Percentiles rank a stretch among this genome's conserved stretches.
phyloP scores from a whole-genome alignment of 495 filamentous ascomycete genomes.

The Rhypophila decipiens region DNA sequence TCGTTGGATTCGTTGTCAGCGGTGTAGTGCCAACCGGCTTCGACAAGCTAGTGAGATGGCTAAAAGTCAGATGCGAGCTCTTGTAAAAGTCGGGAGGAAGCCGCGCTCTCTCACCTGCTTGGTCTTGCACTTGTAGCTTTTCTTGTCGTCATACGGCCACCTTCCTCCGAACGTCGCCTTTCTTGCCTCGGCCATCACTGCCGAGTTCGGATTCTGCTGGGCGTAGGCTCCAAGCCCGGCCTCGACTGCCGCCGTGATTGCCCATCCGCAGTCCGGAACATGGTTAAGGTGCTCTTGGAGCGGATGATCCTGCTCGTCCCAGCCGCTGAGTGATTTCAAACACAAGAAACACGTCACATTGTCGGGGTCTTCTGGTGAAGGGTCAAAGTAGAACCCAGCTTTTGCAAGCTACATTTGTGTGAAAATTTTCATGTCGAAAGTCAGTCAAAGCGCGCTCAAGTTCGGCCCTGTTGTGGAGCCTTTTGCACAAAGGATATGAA shows the following conservation, averaged over 20 bases:
- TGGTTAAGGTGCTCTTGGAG: slow-evolving; percentile 79
- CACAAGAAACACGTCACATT: slow-evolving; percentile 90
- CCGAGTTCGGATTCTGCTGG: slow-evolving; percentile 65
- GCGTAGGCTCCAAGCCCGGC: slow-evolving; percentile 55
- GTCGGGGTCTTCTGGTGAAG: slow-evolving; percentile 64
- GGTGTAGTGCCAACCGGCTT: slow-evolving; percentile 89
- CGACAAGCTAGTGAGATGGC: slow-evolving; percentile 60
- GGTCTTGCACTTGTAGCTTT: slow-evolving; percentile 79
- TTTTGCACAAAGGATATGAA: slow-evolving; percentile 2
- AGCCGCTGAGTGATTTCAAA: slow-evolving; percentile 71
- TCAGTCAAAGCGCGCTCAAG: no score
- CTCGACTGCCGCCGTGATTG: slow-evolving; percentile 68
- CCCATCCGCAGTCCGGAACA: slow-evolving; percentile 79
- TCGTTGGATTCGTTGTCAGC: slow-evolving; percentile 75
- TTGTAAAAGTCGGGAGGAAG: neutral
- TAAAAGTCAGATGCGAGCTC: slow-evolving; percentile 10
- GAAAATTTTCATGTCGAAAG: no score
- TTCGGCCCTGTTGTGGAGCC: no score
- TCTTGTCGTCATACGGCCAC: slow-evolving; percentile 88
- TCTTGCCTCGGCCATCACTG: slow-evolving; percentile 66
- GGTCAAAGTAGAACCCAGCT: slow-evolving; percentile 87
- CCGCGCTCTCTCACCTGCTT: slow-evolving; percentile 57
- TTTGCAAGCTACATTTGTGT: slow-evolving; percentile 72
- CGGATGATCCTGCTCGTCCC: slow-evolving; percentile 79
- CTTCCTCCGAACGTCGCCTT: slow-evolving; percentile 66